Evolutionary conservation across 306 rosid genomes (phyloP).

Genomic region (Crotalaria pallida): DNA sequence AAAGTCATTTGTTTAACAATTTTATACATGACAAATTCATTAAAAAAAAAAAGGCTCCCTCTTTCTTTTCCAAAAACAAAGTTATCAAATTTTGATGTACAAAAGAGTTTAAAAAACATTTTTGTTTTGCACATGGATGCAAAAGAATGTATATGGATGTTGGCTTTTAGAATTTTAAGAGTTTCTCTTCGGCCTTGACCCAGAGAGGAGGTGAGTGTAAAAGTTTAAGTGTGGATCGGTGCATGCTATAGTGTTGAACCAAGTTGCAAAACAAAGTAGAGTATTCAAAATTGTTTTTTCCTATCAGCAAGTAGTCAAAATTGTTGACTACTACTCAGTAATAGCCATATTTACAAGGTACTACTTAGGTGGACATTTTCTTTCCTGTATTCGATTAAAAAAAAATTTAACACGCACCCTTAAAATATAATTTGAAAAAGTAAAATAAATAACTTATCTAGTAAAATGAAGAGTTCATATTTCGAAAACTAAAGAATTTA

Average conservation of each 20-base stretch:
- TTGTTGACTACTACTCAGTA: background rate
- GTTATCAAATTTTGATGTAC: no score
- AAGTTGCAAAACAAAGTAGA: background rate
- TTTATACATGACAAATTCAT: no score
- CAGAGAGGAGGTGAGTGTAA: background rate
- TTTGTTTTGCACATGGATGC: background rate
- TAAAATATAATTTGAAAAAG: no score
- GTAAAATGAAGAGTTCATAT: no score
- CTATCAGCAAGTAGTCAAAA: background rate
- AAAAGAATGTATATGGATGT: background rate
- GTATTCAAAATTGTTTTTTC: background rate
- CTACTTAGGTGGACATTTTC: background rate
- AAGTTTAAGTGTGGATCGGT: background rate
- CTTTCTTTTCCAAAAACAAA: no score
- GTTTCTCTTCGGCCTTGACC: background rate
- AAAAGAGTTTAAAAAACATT: no score
- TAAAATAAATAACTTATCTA: no score
- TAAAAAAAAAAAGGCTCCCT: no score
- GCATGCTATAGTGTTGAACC: background rate
- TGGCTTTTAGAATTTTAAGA: background rate
- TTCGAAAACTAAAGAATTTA: no score
- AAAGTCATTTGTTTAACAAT: no score
- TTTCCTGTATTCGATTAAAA: background rate
- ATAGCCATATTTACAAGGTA: background rate
- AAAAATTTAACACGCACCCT: no score